Evolutionary conservation across 176 grass and related monocot genomes (phyloP), one percentile per base, ranked within the genome.

Genomic region (Bromus sterilis): DNA sequence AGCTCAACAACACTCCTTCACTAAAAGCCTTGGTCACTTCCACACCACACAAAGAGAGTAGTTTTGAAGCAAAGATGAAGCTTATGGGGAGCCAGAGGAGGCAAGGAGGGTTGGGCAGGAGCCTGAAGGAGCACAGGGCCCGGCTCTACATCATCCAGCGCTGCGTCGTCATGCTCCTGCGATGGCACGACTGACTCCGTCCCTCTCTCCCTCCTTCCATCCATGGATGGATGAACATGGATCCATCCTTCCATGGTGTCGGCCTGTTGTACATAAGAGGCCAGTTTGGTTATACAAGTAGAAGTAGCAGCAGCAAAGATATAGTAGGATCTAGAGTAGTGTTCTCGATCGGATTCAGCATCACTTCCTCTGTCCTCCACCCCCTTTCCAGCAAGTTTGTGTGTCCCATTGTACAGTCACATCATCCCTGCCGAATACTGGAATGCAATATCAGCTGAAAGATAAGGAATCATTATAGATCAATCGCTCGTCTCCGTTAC

Each of bases 81-180:
- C 82, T 89, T 20, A 9, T 62, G 0, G 82, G 77, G 56, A 74
- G 87, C 53, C 82, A 81, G 82, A 76, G 82, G 77, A 80, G 82
- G 4, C 77, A 49, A 58, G 79, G 80, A 36, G 67, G 82, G 1
- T 33, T 89, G 77, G 20, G 78, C 61, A 85, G 48, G 87, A 57
- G 55, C 10, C 43, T 89, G 7, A 89, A 85, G 56, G 42, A 85
- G 78, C 87, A 89, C 71, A 89, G 41, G 62, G 82, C 87, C 1
- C 81, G 78, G 82, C 44, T 89, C 78, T 89, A 89, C 82, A 81
- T 89, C 87, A 89, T 89, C 77, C 71, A 89, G 71, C 82, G 87
- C 77, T 89, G 87, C 82, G 87, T 89, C 53, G 82, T 89, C 82
- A 89, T 85, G 87, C 87, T 89, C 53, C 82, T 85, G 2, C 77